Evolutionary conservation across 2,329 filamentous ascomycete species (phyloP).

Genomic region (Arthrobotrys megalospora): DNA sequence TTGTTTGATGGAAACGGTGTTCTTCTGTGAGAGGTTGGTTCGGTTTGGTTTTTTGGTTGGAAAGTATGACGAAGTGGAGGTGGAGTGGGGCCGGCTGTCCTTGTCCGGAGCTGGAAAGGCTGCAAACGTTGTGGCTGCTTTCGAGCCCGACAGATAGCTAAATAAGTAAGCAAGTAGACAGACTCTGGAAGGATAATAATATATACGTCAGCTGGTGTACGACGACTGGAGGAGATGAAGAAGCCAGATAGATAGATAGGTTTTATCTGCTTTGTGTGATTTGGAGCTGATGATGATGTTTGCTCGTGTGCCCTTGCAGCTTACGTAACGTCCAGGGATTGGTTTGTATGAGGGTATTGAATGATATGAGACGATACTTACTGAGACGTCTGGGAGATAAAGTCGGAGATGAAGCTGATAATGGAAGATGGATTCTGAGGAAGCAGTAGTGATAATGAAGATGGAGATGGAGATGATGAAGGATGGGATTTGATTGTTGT

Average conservation of each 20-base stretch:
- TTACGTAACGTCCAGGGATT: background rate
- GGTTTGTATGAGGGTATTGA: too few species aligned
- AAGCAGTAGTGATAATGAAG: background rate
- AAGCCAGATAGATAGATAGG: slow-evolving; percentile 24
- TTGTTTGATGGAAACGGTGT: slow-evolving; percentile 41
- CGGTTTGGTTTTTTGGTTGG: too few species aligned
- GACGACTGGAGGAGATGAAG: background rate
- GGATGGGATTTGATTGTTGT: background rate
- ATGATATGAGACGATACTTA: too few species aligned
- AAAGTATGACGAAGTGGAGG: slow-evolving; percentile 30
- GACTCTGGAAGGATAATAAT: too few species aligned
- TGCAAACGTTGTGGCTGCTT: slow-evolving; percentile 55
- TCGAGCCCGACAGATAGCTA: too few species aligned
- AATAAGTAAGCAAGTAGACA: too few species aligned
- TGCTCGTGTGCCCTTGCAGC: slow-evolving; percentile 8
- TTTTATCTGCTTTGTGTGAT: background rate
- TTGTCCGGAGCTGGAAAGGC: background rate
- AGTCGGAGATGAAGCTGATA: background rate
- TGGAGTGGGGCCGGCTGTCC: slow-evolving; percentile 41
- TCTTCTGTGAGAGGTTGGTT: slow-evolving; percentile 30
- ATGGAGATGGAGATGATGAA: background rate
- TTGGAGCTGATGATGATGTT: background rate
- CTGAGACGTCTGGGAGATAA: background rate
- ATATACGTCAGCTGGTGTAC: slow-evolving; percentile 34
- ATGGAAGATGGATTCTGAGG: background rate